These are phyloP conservation scores for Quercus tomentella DNA, from an alignment of 331 rosid species.

Conservation along the genomic window DNA sequence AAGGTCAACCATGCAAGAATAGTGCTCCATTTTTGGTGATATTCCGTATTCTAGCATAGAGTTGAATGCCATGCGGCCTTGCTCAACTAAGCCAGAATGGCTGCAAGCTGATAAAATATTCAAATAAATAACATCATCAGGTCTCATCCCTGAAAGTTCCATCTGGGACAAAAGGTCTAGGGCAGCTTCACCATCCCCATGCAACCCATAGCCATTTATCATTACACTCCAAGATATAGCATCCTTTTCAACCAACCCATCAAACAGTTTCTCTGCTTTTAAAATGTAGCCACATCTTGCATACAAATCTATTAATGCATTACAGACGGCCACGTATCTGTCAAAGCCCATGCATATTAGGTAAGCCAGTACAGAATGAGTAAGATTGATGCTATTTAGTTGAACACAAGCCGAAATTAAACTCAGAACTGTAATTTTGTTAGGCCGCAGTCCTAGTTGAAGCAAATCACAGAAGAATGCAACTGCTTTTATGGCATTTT, in stretches of 20 bases:
- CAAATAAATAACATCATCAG: slow-evolving; percentile 13
- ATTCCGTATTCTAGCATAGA: slow-evolving; percentile 22
- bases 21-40: slow-evolving; percentile 21
- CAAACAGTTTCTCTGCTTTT: slow-evolving; percentile 26
- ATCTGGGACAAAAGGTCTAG: slow-evolving; percentile 28
- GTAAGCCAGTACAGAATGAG: slow-evolving; percentile 9
- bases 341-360: slow-evolving; percentile 19
- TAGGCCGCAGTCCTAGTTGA: slow-evolving; percentile 22
- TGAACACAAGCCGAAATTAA: slow-evolving; percentile 28
- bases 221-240: slow-evolving; percentile 27
- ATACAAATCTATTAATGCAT: slow-evolving; percentile 26
- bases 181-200: slow-evolving; percentile 31
- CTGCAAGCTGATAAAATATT: slow-evolving; percentile 33
- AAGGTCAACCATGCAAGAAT: slow-evolving; percentile 35
- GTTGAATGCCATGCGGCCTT: slow-evolving; percentile 22
- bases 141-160: slow-evolving; percentile 18
- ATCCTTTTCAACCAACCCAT: slow-evolving; percentile 16
- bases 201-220: slow-evolving; percentile 30
- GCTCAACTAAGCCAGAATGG: slow-evolving; percentile 30
- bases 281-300: slow-evolving; percentile 25
- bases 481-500: slow-evolving; percentile 9
- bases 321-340: slow-evolving; percentile 9
- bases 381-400: slow-evolving; percentile 10
- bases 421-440: slow-evolving; percentile 23
- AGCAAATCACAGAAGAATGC: slow-evolving; percentile 15